Evolutionary conservation across 2,329 filamentous ascomycete genomes (phyloP).

Genomic region (Purpureocillium takamizusanense): DNA sequence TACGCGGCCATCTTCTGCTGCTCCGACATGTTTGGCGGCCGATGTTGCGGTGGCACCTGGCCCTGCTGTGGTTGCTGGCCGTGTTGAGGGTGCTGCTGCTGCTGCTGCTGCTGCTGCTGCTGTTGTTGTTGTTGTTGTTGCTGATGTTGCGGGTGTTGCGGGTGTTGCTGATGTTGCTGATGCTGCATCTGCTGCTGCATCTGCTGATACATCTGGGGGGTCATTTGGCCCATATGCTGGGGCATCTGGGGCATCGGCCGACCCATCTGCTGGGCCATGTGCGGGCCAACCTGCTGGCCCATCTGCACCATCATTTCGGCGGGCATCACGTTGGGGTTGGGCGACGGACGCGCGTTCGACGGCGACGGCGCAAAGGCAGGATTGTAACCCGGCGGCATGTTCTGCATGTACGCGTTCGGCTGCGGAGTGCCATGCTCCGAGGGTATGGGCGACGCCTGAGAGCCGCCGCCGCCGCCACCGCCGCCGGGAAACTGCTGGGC

Average conservation of each 20-base stretch:
- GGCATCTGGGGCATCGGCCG: slow-evolving; percentile 22
- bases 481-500: slow-evolving; percentile 57
- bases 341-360: slow-evolving; percentile 45
- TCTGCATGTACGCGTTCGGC: slow-evolving; percentile 58
- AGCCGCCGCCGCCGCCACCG: slow-evolving; percentile 30
- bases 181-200: slow-evolving; percentile 37
- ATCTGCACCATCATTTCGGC: too few relatives aligned
- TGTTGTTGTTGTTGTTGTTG: slow-evolving; percentile 32
- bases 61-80: slow-evolving; percentile 24
- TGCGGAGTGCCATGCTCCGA: slow-evolving; percentile 73
- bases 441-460: slow-evolving; percentile 66
- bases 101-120: slow-evolving; percentile 26
- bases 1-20: slow-evolving; percentile 69
- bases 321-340: slow-evolving; percentile 43
- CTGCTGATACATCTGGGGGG: slow-evolving; percentile 30
- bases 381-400: slow-evolving; percentile 49
- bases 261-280: slow-evolving; percentile 44
- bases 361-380: slow-evolving; percentile 49
- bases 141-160: slow-evolving; percentile 58
- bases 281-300: too few relatives aligned
- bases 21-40: slow-evolving; percentile 36
- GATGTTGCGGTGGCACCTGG: slow-evolving; percentile 35
- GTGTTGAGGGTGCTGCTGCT: slow-evolving; percentile 31
- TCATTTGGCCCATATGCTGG: slow-evolving; percentile 39
- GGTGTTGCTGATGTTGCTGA: slow-evolving; percentile 33